These are phyloP conservation scores for Cryomyces minteri DNA, from an alignment of 495 filamentous ascomycete species.

Conservation along the genomic window DNA sequence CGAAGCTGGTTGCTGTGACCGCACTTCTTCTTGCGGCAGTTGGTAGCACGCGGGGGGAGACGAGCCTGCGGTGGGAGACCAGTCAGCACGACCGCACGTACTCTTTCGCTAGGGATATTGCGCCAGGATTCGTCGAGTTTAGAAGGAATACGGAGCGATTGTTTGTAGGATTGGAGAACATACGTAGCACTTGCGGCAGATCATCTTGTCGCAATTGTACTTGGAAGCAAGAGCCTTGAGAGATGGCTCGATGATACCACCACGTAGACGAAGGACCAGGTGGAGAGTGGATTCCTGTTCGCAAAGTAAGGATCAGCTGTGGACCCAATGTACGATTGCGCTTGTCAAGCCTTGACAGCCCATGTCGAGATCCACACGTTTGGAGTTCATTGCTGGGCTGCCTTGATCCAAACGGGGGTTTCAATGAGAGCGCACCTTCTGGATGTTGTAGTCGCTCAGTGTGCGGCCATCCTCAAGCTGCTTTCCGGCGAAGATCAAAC, in stretches of 20 bases:
- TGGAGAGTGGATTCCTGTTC: conserved; percentile 95
- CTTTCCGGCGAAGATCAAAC: conserved; percentile 99
- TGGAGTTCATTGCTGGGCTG: background rate
- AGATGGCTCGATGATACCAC: conserved; percentile 98
- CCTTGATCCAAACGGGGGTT: background rate
- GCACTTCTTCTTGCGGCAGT: conserved; percentile 99
- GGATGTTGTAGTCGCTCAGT: conserved; percentile 99
- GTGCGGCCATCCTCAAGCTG: conserved; percentile 99
- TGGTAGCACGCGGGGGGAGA: conserved; percentile 94
- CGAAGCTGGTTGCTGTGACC: conserved; percentile 99
- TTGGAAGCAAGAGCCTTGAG: conserved; percentile 96
- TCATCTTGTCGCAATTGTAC: conserved; percentile 99
- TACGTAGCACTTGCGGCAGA: conserved; percentile 99
- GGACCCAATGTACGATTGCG: background rate
- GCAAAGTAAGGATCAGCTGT: conserved; percentile 12
- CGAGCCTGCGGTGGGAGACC: conserved; percentile 40
- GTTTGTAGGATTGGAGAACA: conserved; percentile 14
- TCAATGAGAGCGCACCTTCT: conserved; percentile 54
- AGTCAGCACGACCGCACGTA: background rate
- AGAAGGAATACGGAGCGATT: background rate
- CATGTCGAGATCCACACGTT: background rate
- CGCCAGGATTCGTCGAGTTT: background rate
- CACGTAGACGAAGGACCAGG: conserved; percentile 96
- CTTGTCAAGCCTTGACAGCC: background rate
- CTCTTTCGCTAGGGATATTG: background rate